phyloP scores from a whole-genome alignment of 257 asterid species.

The Perilla frutescens region DNA sequence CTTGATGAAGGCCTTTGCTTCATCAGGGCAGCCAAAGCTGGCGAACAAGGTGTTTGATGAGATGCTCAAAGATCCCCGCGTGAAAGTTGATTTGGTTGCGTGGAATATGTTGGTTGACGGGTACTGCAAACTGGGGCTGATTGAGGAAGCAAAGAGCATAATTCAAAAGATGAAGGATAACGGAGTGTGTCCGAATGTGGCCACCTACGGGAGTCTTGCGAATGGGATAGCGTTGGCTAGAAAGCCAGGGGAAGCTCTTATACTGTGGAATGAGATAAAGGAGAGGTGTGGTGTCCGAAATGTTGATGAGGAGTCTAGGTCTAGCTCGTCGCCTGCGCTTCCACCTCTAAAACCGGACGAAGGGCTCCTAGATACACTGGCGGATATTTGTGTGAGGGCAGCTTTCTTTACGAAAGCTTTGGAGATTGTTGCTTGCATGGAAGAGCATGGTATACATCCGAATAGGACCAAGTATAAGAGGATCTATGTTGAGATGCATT shows the following conservation, averaged over 20 bases:
- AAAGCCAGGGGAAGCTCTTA: constrained; percentile 95
- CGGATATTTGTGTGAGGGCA: constrained; percentile 93
- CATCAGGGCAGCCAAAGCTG: constrained; percentile 82
- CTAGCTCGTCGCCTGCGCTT: constrained; percentile 34
- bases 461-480: constrained; percentile 89
- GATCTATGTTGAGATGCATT: constrained; percentile 97
- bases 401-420: constrained; percentile 91
- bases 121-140: constrained; percentile 70
- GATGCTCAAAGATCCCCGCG: constrained; percentile 88
- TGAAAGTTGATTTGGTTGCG: constrained; percentile 85
- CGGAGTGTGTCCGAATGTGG: constrained; percentile 68
- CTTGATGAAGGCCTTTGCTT: constrained; percentile 94
- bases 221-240: constrained; percentile 83
- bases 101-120: constrained; percentile 98
- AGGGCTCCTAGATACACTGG: constrained; percentile 85
- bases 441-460: constrained; percentile 78
- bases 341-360: constrained; percentile 84
- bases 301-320: constrained; percentile 40
- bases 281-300: constrained; percentile 64
- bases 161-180: constrained; percentile 77
- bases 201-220: constrained; percentile 93
- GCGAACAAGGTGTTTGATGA: constrained; percentile 87
- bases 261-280: constrained; percentile 91
- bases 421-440: constrained; percentile 97
- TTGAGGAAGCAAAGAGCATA: constrained; percentile 73